Conservation (phyloP, 345 rosid genomes). For the Salix dunnii region DNA sequence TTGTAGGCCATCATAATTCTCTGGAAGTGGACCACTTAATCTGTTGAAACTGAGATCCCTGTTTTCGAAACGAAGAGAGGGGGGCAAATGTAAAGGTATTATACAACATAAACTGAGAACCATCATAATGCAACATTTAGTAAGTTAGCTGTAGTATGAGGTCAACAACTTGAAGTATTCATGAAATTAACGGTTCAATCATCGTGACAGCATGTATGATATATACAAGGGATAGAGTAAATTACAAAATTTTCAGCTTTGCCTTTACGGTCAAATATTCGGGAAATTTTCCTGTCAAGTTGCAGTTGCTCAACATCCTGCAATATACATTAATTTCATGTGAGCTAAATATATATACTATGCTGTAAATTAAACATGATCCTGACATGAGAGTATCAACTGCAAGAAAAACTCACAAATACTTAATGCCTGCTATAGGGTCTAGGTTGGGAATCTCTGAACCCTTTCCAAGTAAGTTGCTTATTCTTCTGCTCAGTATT, state of each 20-base stretch:
- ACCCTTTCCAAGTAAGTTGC: conserved; percentile 9
- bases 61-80: not conserved
- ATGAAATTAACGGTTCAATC: not conserved
- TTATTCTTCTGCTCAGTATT: conserved; percentile 11
- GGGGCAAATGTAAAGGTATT: no score
- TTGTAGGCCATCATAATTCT: not conserved
- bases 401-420: conserved; percentile 7
- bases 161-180: not conserved
- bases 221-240: not conserved
- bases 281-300: conserved; percentile 12
- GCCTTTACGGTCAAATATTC: not conserved
- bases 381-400: not conserved
- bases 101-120: no score
- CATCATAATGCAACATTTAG: no score
- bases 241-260: conserved; percentile 8
- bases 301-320: conserved; percentile 19
- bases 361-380: not conserved
- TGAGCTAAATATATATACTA: not conserved
- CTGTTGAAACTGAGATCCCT: conserved; percentile 21
- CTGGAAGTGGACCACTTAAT: conserved; percentile 6
- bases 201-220: no score
- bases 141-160: not conserved
- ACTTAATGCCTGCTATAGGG: not conserved
- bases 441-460: conserved; percentile 1
- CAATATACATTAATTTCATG: not conserved